phyloP scores from a whole-genome alignment of 352 stramenopile species.

The Aphanomyces cochlioides region DNA sequence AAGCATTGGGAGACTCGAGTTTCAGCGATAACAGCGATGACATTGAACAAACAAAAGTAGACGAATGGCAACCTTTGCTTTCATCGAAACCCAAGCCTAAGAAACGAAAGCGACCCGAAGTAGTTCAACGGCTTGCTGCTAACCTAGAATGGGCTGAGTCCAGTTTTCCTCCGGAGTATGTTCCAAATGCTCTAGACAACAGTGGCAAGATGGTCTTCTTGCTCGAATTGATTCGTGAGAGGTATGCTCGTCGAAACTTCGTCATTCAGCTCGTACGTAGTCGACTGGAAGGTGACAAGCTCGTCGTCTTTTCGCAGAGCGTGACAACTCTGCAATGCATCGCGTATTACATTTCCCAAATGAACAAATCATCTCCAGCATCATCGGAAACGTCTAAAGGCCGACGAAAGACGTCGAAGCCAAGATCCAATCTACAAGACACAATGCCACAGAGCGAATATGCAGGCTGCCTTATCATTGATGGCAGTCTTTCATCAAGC shows the following conservation, averaged over 20 bases:
- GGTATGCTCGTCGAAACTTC: slow-evolving; percentile 35
- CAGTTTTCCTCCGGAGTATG: slow-evolving; percentile 35
- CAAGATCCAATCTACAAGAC: too few species aligned
- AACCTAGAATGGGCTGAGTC: background rate
- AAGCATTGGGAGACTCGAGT: slow-evolving; percentile 33
- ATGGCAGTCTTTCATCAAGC: slow-evolving; percentile 61
- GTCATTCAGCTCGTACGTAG: slow-evolving; percentile 1
- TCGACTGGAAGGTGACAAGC: slow-evolving; percentile 57
- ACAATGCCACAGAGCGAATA: too few species aligned
- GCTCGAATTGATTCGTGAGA: slow-evolving; percentile 68
- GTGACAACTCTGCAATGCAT: slow-evolving; percentile 82
- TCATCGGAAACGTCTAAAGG: too few species aligned
- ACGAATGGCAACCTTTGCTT: slow-evolving; percentile 1
- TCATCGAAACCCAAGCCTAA: slow-evolving; percentile 26
- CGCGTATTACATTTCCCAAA: slow-evolving; percentile 52
- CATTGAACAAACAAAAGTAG: slow-evolving; percentile 12
- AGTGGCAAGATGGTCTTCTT: slow-evolving; percentile 81
- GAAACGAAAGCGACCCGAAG: slow-evolving; percentile 22
- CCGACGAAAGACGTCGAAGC: too few species aligned
- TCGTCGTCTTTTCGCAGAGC: slow-evolving; percentile 87
- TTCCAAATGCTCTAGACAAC: slow-evolving; percentile 52
- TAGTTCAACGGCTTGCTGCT: background rate
- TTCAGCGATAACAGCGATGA: slow-evolving; percentile 40
- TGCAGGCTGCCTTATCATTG: slow-evolving; percentile 61
- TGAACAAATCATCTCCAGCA: slow-evolving; percentile 23